A percentile compares a stretch with the other conserved stretches of the same genome.
phyloP scores from a whole-genome alignment of 2,329 filamentous ascomycete species.

The Colletotrichum sp. region DNA sequence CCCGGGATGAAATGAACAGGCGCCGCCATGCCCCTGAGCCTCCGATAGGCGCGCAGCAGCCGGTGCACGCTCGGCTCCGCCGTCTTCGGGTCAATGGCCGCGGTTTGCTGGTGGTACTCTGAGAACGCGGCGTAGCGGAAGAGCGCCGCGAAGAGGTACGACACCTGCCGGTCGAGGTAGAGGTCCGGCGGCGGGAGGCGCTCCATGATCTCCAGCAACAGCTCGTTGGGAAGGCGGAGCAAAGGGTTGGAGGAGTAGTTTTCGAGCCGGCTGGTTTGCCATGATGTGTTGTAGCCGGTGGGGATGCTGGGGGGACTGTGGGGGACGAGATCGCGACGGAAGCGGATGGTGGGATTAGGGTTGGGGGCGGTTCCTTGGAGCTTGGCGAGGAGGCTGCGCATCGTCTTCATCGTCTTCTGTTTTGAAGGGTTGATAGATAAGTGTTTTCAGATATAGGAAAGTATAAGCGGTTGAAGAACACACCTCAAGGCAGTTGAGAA shows the following conservation, averaged over 20 bases:
- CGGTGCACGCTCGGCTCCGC: not conserved
- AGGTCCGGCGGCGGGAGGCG: not conserved
- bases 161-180: not conserved
- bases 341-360: not conserved
- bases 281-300: not conserved
- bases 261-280: not conserved
- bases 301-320: not conserved
- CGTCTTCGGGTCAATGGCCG: fast-evolving
- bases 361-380: not conserved
- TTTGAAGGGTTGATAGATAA: fast-evolving
- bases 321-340: not conserved
- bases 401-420: not conserved
- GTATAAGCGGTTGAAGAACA: too few species aligned
- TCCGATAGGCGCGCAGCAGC: not conserved
- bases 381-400: not conserved
- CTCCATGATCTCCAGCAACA: not conserved
- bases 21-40: not conserved
- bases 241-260: not conserved
- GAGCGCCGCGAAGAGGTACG: not conserved
- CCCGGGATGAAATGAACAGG: not conserved
- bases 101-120: not conserved
- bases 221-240: not conserved
- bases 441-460: not conserved
- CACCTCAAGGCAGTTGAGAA: not conserved
- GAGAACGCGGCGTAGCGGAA: not conserved